Conservation (phyloP, 306 rosid genomes). For the Rubus idaeus region DNA sequence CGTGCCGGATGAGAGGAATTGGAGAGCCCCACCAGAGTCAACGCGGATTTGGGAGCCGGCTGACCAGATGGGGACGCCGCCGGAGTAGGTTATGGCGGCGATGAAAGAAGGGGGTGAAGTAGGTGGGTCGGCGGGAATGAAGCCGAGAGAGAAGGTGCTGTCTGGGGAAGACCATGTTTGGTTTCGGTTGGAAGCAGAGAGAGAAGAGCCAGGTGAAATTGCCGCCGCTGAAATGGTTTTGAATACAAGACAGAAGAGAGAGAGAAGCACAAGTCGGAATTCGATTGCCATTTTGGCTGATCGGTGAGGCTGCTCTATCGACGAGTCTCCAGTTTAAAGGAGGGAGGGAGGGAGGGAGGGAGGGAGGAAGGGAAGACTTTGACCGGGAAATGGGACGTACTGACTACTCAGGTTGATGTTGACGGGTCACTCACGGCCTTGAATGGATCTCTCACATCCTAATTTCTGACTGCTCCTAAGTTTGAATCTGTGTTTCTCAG, state of each 20-base stretch:
- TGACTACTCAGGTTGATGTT: too few species aligned
- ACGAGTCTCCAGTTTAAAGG: too few species aligned
- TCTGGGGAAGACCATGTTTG: slow-evolving; percentile 48
- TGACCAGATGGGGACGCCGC: slow-evolving; percentile 64
- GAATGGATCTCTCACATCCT: too few species aligned
- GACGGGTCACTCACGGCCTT: too few species aligned
- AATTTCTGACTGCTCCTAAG: too few species aligned
- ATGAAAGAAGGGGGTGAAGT: slow-evolving; percentile 50
- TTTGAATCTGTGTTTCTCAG: too few species aligned
- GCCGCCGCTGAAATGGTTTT: slow-evolving; percentile 12
- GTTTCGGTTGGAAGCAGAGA: slow-evolving; percentile 44
- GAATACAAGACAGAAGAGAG: not conserved
- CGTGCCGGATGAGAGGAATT: slow-evolving; percentile 44
- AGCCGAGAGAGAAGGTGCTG: slow-evolving; percentile 44
- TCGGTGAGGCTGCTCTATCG: too few species aligned
- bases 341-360: not conserved
- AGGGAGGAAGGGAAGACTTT: slow-evolving; percentile 15
- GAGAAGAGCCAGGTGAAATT: slow-evolving; percentile 44
- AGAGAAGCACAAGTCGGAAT: not conserved
- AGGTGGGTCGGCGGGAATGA: slow-evolving; percentile 41
- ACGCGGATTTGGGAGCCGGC: slow-evolving; percentile 39
- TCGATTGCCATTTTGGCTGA: slow-evolving; percentile 18
- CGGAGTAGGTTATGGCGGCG: slow-evolving; percentile 54
- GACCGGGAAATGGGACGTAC: not conserved
- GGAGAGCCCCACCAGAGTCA: slow-evolving; percentile 52